Percentiles rank a stretch among this genome's conserved stretches.
Conservation (phyloP, 1,284 basidiomycete species). For the Fomitopsis pinicola region DNA sequence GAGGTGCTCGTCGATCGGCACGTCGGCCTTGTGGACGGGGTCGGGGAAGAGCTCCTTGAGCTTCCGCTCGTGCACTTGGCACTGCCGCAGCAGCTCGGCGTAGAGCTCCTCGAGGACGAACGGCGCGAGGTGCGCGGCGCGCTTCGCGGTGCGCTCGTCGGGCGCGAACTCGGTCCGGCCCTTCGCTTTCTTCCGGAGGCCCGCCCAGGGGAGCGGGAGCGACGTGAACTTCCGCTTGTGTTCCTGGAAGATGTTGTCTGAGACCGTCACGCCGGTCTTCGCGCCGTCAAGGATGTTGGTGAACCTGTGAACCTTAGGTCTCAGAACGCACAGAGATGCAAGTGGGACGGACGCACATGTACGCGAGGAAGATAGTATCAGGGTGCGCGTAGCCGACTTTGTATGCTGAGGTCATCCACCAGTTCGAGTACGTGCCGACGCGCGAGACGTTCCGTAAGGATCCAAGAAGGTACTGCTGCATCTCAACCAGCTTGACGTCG, state of each 20-base stretch:
- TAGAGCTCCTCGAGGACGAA: conserved; percentile 52
- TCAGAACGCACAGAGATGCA: background rate
- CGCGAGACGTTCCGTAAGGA: conserved; percentile 39
- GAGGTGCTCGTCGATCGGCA: conserved; percentile 30
- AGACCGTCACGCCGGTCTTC: conserved; percentile 54
- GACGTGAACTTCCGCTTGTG: conserved; percentile 13
- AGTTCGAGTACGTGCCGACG: conserved; percentile 53
- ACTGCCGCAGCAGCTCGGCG: conserved; percentile 22
- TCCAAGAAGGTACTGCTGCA: conserved; percentile 48
- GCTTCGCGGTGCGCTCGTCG: conserved; percentile 8
- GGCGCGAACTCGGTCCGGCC: background rate
- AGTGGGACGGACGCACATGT: conserved; percentile 43
- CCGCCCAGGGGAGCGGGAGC: conserved; percentile 8
- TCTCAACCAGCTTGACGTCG: conserved; percentile 26
- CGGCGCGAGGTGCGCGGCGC: conserved; percentile 13
- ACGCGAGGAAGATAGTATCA: conserved; percentile 50
- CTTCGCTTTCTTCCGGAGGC: background rate
- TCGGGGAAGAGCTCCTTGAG: conserved; percentile 25
- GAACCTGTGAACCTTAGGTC: conserved; percentile 37
- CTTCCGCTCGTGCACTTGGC: conserved; percentile 11
- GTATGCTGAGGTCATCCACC: conserved; percentile 53
- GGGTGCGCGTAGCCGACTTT: conserved; percentile 42
- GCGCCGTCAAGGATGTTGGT: conserved; percentile 54
- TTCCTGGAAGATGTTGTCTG: conserved; percentile 24
- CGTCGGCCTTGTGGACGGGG: background rate